Base-by-base conservation (phyloP, 2,329 filamentous ascomycete genomes). In the Botrytis fabae region DNA sequence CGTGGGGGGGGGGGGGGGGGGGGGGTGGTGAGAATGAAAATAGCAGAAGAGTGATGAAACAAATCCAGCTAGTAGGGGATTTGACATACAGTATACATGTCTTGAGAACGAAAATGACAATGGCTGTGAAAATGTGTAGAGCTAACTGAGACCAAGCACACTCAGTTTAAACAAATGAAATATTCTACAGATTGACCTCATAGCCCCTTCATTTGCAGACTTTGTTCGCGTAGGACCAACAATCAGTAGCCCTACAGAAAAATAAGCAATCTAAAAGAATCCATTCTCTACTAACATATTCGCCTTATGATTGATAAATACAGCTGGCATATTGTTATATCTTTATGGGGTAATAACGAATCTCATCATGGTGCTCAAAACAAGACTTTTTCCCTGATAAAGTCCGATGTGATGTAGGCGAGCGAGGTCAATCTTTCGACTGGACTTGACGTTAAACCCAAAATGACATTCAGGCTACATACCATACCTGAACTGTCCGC, bases 131-230 rank as follows among this genome's bases (percentile, higher is more conserved):
- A 61, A 38, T 25, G 60, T 62, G 18, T 42, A 62, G 60, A 7
- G 60, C 38, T 57, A 18, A 32, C 8, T 18, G 25, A 22, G 25
- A 25, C 38, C 60, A 62, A 14, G 22, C n/a, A n/a, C 12, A 18
- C 25, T 57, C n/a, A 18, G 3, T n/a, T 63, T 12, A 63, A 60
- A 35, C 25, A 8, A 18, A 57, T 57, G 2, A 28, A 57, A 18
- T 18, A 9, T 57, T 28, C 6, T n/a, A 28, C 18, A 8, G 14
- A 9, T 18, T 9, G 16, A 28, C 51, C 14, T 25, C 51, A 18
- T 63, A 44, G 38, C 61, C 61, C 61, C 61, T 63, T 63, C 61
- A 28, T 63, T 44, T 44, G 61, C 44, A 40, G n/a, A 42, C 22
- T 44, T 63, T 44, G n/a, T n/a, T 63, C 61, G 61, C 61, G 61